Conservation (phyloP, 2,329 filamentous ascomycete species). For the Aspergillus sp. region DNA sequence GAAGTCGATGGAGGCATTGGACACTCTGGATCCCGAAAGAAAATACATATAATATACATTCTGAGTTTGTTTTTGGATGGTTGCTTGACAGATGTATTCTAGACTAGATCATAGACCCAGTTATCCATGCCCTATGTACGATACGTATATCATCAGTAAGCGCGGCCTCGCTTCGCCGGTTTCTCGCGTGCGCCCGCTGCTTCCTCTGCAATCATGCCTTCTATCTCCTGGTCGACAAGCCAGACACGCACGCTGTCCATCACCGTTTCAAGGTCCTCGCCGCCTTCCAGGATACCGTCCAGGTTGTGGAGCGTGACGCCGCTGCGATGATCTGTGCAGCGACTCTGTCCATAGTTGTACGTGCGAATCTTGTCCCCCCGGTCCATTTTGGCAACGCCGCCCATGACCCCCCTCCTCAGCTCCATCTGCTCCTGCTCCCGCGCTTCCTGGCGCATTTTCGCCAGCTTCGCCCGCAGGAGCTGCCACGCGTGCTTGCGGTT, state of each 20-base stretch:
- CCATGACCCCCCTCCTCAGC: slow-evolving; percentile 68
- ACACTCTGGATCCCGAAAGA: slow-evolving; percentile 68
- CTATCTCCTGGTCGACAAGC: slow-evolving; percentile 66
- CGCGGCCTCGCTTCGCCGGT: slow-evolving; percentile 6
- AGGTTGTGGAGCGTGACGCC: slow-evolving; percentile 72
- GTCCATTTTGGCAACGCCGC: slow-evolving; percentile 68
- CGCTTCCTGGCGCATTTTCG: slow-evolving; percentile 68
- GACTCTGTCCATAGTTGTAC: slow-evolving; percentile 70
- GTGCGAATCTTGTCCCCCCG: slow-evolving; percentile 89
- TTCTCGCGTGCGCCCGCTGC: slow-evolving; percentile 34
- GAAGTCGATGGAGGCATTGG: slow-evolving; percentile 86
- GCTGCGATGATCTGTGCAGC: slow-evolving; percentile 82
- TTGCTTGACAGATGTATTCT: too few species aligned
- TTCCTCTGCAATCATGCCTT: slow-evolving; percentile 57
- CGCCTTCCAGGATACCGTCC: slow-evolving; percentile 68
- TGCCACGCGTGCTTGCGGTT: slow-evolving; percentile 86
- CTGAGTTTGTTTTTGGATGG: too few species aligned
- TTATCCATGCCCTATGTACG: slow-evolving; percentile 2
- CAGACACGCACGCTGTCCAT: slow-evolving; percentile 71
- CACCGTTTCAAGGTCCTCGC: slow-evolving; percentile 60
- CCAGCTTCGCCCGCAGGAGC: slow-evolving; percentile 70
- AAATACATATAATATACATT: slow-evolving; percentile 72
- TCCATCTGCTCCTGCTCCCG: slow-evolving; percentile 70
- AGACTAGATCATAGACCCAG: slow-evolving; percentile 4
- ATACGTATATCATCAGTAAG: not conserved